Percentiles rank a stretch among this genome's conserved stretches.
Evolutionary conservation across 768 basidiomycete genomes (phyloP).

Genomic region (Boletellus sp.): DNA sequence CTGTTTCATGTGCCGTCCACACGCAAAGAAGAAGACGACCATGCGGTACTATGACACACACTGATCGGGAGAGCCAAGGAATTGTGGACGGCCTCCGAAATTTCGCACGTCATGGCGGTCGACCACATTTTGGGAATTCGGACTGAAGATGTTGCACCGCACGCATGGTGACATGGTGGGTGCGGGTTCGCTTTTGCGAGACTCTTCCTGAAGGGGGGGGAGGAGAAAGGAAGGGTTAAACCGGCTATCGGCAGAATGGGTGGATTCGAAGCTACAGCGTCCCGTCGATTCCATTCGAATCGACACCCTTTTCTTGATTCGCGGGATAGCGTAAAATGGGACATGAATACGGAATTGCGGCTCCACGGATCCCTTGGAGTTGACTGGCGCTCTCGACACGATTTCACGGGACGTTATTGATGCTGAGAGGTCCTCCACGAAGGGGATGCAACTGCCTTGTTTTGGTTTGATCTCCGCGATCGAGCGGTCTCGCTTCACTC

Average conservation of each 20-base stretch:
- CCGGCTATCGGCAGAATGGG: not conserved
- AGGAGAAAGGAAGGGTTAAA: not conserved
- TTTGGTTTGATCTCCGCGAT: slow-evolving; percentile 32
- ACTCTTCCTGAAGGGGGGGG: not conserved
- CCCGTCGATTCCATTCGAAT: not conserved
- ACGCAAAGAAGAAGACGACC: too few relatives aligned
- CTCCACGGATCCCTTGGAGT: slow-evolving; percentile 29
- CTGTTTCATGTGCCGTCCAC: not conserved
- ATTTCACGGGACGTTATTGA: slow-evolving; percentile 6
- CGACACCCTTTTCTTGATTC: not conserved
- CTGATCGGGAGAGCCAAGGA: too few relatives aligned
- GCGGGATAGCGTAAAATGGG: slow-evolving; percentile 2
- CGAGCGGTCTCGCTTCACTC: slow-evolving; percentile 1
- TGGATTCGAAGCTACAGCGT: not conserved
- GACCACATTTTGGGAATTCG: not conserved
- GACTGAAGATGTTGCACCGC: not conserved
- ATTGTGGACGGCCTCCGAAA: slow-evolving; percentile 1
- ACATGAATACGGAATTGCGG: not conserved
- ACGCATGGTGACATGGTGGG: not conserved
- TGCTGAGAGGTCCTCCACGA: not conserved
- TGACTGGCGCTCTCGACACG: not conserved
- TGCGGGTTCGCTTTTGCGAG: not conserved
- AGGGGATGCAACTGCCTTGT: slow-evolving; percentile 8
- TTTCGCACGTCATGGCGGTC: not conserved
- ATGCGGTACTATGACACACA: too few relatives aligned